Conservation (phyloP, 1,139 yeast species). For the Hemisphaericaspora subhashii region DNA sequence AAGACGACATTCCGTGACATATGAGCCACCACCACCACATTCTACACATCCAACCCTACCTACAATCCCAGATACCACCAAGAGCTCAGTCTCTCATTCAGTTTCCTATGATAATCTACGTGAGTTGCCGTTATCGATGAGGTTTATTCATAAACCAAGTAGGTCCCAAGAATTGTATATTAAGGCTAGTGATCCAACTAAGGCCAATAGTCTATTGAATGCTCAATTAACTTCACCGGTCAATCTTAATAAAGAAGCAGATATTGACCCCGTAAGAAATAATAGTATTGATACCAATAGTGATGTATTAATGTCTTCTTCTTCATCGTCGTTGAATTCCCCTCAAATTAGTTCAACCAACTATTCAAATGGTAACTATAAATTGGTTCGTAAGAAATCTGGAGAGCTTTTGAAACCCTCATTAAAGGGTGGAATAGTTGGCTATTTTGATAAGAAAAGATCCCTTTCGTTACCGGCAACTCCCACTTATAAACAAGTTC, state of each 20-base stretch:
- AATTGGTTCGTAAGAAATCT: slow-evolving; percentile 66
- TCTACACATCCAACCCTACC: too few species aligned
- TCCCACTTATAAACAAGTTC: slow-evolving; percentile 72
- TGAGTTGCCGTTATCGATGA: slow-evolving; percentile 34
- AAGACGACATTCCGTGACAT: slow-evolving; percentile 14
- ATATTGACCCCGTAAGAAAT: slow-evolving; percentile 1
- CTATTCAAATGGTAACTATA: slow-evolving; percentile 15
- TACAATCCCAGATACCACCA: background rate
- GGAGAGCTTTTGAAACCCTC: slow-evolving; percentile 82
- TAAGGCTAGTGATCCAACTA: slow-evolving; percentile 37
- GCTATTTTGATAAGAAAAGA: slow-evolving; percentile 39
- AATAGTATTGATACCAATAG: slow-evolving; percentile 5
- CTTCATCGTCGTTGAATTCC: slow-evolving; percentile 10
- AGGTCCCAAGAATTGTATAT: slow-evolving; percentile 33
- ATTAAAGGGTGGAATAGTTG: slow-evolving; percentile 37
- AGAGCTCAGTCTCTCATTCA: slow-evolving; percentile 4
- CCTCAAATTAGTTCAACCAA: slow-evolving; percentile 6
- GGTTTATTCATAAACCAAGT: slow-evolving; percentile 44
- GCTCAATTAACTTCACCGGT: slow-evolving; percentile 9
- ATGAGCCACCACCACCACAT: slow-evolving; percentile 5
- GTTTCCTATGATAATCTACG: slow-evolving; percentile 8
- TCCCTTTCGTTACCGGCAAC: slow-evolving; percentile 71
- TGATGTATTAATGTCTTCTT: slow-evolving; percentile 8
- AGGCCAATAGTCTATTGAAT: slow-evolving; percentile 31
- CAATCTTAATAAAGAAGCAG: slow-evolving; percentile 1